Evolutionary conservation across 768 basidiomycete species (phyloP), one percentile per base, ranked within the genome.

Genomic region (Gyrodon lividus): DNA sequence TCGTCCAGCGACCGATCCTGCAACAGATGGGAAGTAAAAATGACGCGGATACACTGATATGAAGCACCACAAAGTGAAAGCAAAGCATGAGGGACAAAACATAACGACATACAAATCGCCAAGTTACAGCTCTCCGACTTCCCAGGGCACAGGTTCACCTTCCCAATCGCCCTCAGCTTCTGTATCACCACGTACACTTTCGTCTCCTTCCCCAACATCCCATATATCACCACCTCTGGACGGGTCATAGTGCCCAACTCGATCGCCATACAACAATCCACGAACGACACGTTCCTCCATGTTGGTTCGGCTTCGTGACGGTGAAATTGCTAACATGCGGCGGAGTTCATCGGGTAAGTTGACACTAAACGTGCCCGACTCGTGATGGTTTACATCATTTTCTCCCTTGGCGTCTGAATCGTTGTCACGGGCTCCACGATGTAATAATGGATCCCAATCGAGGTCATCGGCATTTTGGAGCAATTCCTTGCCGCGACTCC

Each of bases 141-240:
- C 87, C 89, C 89, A 92, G 53, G 89, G 85, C 31, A 90, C 77
- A 33, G 86, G 84, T 67, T 90, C 89, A 31, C 86, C 82, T 68
- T 90, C 89, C 89, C 89, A 92, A 56, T 72, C 72, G 42, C 71
- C 72, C 56, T 86, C 84, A 38, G 80, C 78, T 60, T 81, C 82
- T 26, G 68, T 74, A 43, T 77, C 80, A 37, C 56, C 63, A 19
- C 59, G 60, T 20, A 66, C 65, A 30, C 68, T 71, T 31, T 72
- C 72, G 57, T 76, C 73, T 44, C 73, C 72, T 66, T 91, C 89
- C 20, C 89, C 89, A 37, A 81, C 81, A 59, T 80, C 83, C 88
- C 88, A 90, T 51, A 90, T 81, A 50, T 85, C 80, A 3, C 86
- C 87, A 16, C 87, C 87, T 64, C 76, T 84, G 45, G 62, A 70